Conservation (phyloP, 1,284 basidiomycete genomes). For the Malassezia caprae region DNA sequence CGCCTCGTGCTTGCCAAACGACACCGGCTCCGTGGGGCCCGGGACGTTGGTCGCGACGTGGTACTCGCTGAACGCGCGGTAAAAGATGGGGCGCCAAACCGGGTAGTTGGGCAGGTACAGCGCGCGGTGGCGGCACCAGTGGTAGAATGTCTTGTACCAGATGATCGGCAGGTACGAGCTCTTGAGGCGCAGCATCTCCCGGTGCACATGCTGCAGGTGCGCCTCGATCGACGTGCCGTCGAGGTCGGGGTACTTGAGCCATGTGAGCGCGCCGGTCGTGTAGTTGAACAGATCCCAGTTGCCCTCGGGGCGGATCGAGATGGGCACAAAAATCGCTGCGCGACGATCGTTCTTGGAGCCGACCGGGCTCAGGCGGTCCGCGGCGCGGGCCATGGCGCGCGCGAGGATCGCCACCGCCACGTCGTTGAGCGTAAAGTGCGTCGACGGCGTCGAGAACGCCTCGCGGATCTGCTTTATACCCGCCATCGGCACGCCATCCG, state of each 20-base stretch:
- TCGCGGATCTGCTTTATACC: constrained; percentile 45
- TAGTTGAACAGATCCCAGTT: constrained; percentile 43
- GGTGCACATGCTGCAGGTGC: constrained; percentile 34
- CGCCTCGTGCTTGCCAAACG: constrained; percentile 41
- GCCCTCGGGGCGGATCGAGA: constrained; percentile 37
- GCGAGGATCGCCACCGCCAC: constrained; percentile 42
- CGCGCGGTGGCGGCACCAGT: constrained; percentile 26
- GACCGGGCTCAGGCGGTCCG: constrained; percentile 24
- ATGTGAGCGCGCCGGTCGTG: constrained; percentile 43
- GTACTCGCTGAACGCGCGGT: constrained; percentile 43
- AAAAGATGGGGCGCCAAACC: constrained; percentile 29
- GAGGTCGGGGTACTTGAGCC: constrained; percentile 39
- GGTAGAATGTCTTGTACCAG: constrained; percentile 32
- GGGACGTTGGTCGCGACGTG: constrained; percentile 46
- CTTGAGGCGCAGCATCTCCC: constrained; percentile 45
- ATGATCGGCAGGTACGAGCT: constrained; percentile 35
- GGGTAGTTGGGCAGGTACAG: constrained; percentile 42
- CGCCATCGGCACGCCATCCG: constrained; percentile 39
- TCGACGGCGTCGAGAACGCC: constrained; percentile 31
- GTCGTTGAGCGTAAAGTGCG: constrained; percentile 42
- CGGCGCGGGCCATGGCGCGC: constrained; percentile 26
- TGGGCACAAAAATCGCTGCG: constrained; percentile 45
- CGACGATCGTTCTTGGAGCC: constrained; percentile 36
- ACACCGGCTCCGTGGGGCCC: constrained; percentile 40
- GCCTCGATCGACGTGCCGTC: constrained; percentile 24